Conservation (phyloP, 305 asterid genomes). For the Rubia peregrina region DNA sequence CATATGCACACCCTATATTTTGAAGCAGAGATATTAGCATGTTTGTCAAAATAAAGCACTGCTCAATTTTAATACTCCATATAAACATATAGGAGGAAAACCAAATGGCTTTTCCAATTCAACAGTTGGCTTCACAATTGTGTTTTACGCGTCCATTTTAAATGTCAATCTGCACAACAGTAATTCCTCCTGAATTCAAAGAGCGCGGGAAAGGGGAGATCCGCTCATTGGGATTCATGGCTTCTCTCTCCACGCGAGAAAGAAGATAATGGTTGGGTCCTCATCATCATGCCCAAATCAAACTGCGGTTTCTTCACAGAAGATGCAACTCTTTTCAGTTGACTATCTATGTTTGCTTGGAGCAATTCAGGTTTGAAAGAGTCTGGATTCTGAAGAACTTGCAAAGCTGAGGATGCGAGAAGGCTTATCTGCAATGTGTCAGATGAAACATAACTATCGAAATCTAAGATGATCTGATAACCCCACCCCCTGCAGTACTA, state of each 20-base stretch:
- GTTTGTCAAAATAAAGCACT: no score
- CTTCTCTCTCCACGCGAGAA: not conserved
- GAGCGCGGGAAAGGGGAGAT: no score
- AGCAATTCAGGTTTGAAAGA: slow-evolving; percentile 1
- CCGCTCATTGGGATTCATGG: not conserved
- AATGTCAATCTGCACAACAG: no score
- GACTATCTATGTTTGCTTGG: slow-evolving; percentile 7
- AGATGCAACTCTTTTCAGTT: slow-evolving; percentile 6
- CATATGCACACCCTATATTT: no score
- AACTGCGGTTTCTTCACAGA: slow-evolving; percentile 10
- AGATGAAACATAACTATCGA: not conserved
- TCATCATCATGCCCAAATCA: slow-evolving; percentile 7
- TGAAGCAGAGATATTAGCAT: no score
- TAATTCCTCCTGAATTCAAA: no score
- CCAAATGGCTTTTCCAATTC: no score
- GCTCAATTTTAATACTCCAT: no score
- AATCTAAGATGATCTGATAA: not conserved
- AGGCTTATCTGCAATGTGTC: slow-evolving; percentile 10
- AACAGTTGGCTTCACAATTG: no score
- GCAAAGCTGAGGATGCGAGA: not conserved
- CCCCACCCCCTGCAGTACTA: not conserved
- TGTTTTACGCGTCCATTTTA: no score
- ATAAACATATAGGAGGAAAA: no score
- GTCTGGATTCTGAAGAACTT: slow-evolving; percentile 11
- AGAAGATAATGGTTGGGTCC: not conserved